Conservation (phyloP, 2,329 filamentous ascomycete species). For the Calonectria hongkongensis region DNA sequence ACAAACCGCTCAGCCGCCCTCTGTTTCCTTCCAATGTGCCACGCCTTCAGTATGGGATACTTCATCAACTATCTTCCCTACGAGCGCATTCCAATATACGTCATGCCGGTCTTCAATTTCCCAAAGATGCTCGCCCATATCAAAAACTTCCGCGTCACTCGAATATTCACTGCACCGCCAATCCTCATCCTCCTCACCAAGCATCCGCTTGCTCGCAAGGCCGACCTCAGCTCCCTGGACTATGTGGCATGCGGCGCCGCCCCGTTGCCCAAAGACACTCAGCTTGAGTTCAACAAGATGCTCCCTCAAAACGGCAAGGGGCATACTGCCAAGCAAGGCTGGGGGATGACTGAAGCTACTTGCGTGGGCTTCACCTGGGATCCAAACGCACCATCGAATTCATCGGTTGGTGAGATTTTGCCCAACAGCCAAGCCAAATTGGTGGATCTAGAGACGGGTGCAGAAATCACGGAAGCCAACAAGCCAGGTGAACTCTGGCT, state of each 20-base stretch:
- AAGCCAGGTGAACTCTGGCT: constrained; percentile 84
- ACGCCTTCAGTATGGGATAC: constrained; percentile 83
- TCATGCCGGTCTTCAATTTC: constrained; percentile 88
- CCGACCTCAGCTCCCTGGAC: constrained; percentile 81
- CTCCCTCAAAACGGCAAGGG: constrained; percentile 62
- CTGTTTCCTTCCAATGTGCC: constrained; percentile 86
- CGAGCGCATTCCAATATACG: constrained; percentile 79
- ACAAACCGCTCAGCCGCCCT: constrained; percentile 66
- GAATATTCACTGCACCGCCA: constrained; percentile 81
- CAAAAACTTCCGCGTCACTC: constrained; percentile 80
- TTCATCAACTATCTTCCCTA: constrained; percentile 77
- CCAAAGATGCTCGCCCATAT: constrained; percentile 81
- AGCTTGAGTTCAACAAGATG: constrained; percentile 65
- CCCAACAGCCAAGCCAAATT: constrained; percentile 74
- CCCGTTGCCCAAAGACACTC: constrained; percentile 75
- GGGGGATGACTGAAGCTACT: constrained; percentile 91
- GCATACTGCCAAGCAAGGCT: constrained; percentile 77
- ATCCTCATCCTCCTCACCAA: constrained; percentile 85
- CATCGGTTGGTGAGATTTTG: constrained; percentile 61
- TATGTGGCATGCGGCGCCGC: constrained; percentile 80
- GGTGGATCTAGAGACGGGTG: constrained; percentile 73
- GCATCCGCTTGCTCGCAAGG: constrained; percentile 78
- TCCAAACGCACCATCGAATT: constrained; percentile 70
- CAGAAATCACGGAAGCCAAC: constrained; percentile 69
- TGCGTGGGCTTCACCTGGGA: constrained; percentile 82